These are phyloP conservation scores for Biancaea sappan DNA, from an alignment of 306 rosid species.

Conservation along the genomic window DNA sequence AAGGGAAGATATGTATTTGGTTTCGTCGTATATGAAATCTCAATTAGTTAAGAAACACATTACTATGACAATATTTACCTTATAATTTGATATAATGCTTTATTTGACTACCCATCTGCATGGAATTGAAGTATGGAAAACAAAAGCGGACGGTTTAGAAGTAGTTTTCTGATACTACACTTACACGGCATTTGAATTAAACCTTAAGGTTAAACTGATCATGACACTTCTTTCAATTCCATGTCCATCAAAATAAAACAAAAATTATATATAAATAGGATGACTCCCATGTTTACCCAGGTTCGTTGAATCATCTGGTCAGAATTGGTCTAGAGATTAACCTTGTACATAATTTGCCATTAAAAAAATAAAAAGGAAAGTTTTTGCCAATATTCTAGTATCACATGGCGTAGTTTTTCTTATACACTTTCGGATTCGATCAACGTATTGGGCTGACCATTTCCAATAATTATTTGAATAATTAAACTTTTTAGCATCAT, in stretches of 20 bases:
- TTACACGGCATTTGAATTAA: slow-evolving; percentile 65
- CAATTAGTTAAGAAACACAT: slow-evolving; percentile 67
- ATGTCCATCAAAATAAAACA: slow-evolving; percentile 9
- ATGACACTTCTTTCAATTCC: slow-evolving; percentile 37
- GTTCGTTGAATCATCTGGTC: slow-evolving; percentile 7
- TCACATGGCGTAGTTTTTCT: not conserved
- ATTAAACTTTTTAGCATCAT: not conserved
- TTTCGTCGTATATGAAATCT: slow-evolving; percentile 84
- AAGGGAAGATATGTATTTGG: slow-evolving; percentile 50
- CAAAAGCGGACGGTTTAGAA: slow-evolving; percentile 58
- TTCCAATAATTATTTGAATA: not conserved
- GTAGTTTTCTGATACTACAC: slow-evolving; percentile 60
- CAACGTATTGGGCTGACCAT: not conserved
- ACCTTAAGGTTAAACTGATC: slow-evolving; percentile 41
- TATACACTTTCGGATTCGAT: slow-evolving; percentile 2
- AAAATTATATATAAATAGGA: not conserved
- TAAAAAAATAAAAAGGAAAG: not conserved
- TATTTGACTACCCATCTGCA: slow-evolving; percentile 71
- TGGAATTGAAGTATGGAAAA: slow-evolving; percentile 51
- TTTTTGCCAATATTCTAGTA: slow-evolving; percentile 4
- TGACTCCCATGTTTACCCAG: slow-evolving; percentile 17
- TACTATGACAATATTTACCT: slow-evolving; percentile 28
- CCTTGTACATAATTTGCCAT: not conserved
- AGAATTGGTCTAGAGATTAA: slow-evolving; percentile 10
- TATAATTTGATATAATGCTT: slow-evolving; percentile 30